Conservation (phyloP, 768 basidiomycete genomes). For the Rhodocollybia butyracea region DNA sequence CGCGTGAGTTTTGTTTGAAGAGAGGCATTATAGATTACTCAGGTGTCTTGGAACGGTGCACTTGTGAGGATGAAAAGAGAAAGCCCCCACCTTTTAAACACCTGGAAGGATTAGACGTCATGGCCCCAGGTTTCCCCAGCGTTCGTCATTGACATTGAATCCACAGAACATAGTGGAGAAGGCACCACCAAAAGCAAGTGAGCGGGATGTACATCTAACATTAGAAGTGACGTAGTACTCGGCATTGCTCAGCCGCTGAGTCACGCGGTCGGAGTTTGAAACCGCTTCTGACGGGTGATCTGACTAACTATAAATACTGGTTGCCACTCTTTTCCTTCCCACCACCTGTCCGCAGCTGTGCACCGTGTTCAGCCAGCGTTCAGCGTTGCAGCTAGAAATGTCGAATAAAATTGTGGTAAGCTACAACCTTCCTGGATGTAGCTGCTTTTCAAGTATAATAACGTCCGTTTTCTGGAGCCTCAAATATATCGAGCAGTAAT, state of each 20-base stretch:
- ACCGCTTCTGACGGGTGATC: conserved; percentile 4
- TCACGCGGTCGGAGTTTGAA: conserved; percentile 9
- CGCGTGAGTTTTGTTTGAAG: conserved; percentile 19
- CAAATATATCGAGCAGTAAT: conserved; percentile 90
- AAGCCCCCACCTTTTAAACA: no score
- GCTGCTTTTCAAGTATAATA: conserved; percentile 45
- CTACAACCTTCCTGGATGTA: conserved; percentile 65
- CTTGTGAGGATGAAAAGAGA: neutral
- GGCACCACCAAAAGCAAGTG: no score
- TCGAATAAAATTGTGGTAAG: conserved; percentile 99
- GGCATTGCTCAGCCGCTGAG: conserved; percentile 2
- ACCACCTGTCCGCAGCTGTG: conserved; percentile 15
- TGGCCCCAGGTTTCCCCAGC: no score
- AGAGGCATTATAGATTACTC: conserved; percentile 17
- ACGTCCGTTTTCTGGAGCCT: conserved; percentile 72
- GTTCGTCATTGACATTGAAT: no score
- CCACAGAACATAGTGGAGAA: no score
- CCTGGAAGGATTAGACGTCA: no score
- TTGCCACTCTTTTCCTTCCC: conserved; percentile 7
- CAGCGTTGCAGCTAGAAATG: conserved; percentile 44
- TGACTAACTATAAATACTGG: conserved; percentile 10
- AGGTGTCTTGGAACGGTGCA: neutral
- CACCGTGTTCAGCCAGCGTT: conserved; percentile 17
- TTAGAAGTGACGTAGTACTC: conserved; percentile 5
- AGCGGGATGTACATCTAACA: no score